Evolutionary conservation across 257 asterid species (phyloP), one percentile per base, ranked within the genome.

Genomic region (Fraxinus excelsior): DNA sequence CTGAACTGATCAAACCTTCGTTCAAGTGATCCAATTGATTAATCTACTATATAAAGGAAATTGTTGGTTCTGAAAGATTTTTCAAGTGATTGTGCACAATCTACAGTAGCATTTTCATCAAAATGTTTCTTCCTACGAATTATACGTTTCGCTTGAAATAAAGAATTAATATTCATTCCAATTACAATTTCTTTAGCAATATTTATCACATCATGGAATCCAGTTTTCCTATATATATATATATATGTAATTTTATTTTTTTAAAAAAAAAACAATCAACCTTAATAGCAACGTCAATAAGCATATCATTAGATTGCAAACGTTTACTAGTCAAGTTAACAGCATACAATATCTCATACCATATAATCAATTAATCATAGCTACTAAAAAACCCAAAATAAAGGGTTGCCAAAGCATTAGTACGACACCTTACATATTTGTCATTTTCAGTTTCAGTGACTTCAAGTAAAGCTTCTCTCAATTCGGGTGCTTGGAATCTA

Each of bases 391-490:
- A 31, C 49, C 2, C 49, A 72, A 72, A 72, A 2, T 21, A 28
- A 21, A 12, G 4, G 18, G 26, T 42, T 1, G 76, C 76, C 13
- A 72, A 72, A n/a, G 32, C 23, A 10, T 46, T 31, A 42, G 38
- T 44, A 4, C 18, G 16, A 51, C 23, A 56, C 2, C 66, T 42
- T 2, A 16, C 32, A 16, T 14, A 21, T 9, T 42, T 13, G 0
- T 53, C 10, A 46, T 9, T 13, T 1, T 51, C 76, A 18, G 1
- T 26, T 38, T 51, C 3, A 7, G 18, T 44, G 1, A 46, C 28
- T 11, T 72, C 53, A 14, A 13, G 31, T 19, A 72, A 46, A 72
- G 76, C 67, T 19, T 72, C 67, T 51, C 66, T 46, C 25, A 44
- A 38, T 3, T 44, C 23, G 0, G 11, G 37, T 44, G 11, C 65